Evolutionary conservation across 495 filamentous ascomycete genomes (phyloP), one percentile per base, ranked within the genome.

Genomic region (Penicillium ucsense): DNA sequence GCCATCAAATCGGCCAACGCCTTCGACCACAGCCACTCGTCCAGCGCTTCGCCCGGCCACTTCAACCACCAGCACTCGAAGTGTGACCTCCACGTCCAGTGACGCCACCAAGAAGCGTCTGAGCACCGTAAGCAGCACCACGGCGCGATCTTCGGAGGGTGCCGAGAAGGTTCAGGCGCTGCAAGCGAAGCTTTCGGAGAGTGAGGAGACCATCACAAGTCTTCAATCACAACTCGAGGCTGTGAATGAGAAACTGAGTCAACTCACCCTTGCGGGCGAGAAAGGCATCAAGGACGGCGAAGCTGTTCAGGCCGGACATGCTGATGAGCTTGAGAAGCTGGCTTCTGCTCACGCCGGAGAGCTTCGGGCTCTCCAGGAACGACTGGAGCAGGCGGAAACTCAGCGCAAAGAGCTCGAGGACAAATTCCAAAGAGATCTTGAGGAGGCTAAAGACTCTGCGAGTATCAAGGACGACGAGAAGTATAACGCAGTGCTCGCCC

Each of bases 181-280:
- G 27, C 66, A 71, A 45, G 52, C 43, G 27, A 64, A 75, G 56
- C 62, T 75, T 11, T 53, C 64, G 3, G 70, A 72, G 40, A 75
- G 67, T 32, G 68, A 75, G 36, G 60, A 62, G 35, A 71, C 62
- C 3, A 59, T 72, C 12, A 51, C 58, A 31, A 68, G 44, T 42
- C 59, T 75, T 12, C 65, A 66, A 51, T 38, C 62, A 3, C 68
- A 75, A 41, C 47, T 75, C 32, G 66, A 73, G 4, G 33, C 59
- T 0, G 60, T 67, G 6, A 71, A 70, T 12, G 61, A 70, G 41
- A 73, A 68, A 46, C 43, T 73, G 43, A 53, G 58, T 30, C 61
- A 67, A 34, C 55, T 68, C 28, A 61, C 66, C 8, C 28, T 62
- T 6, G 58, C 60, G 3, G 63, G 57, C 4, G 65, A 66, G 38